Evolutionary conservation across 331 rosid genomes (phyloP).

Genomic region (Arachis monticola): DNA sequence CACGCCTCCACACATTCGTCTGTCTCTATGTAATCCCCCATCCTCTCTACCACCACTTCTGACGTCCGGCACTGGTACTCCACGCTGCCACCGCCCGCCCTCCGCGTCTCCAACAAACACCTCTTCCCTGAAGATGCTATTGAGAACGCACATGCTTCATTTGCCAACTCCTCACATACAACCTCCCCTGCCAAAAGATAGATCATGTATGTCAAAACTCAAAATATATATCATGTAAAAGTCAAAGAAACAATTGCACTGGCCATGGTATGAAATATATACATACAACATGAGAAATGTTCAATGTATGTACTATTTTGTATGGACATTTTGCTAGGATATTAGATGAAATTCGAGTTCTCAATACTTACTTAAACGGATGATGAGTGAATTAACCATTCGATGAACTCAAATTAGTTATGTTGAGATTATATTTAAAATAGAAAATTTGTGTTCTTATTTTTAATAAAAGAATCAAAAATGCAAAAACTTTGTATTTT

Average conservation of each 20-base stretch:
- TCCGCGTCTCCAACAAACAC: slow-evolving; percentile 71
- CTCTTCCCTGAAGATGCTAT: slow-evolving; percentile 87
- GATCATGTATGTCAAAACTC: neutral
- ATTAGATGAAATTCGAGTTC: too few species aligned
- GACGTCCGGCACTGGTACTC: slow-evolving; percentile 79
- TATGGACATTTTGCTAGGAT: too few species aligned
- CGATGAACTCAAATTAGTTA: too few species aligned
- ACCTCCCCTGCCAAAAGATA: slow-evolving; percentile 52
- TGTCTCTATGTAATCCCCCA: slow-evolving; percentile 70
- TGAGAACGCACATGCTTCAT: slow-evolving; percentile 70
- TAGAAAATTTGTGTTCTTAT: too few species aligned
- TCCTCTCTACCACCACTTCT: slow-evolving; percentile 72
- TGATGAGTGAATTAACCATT: neutral
- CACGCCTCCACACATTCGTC: slow-evolving; percentile 70
- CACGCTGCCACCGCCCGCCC: slow-evolving; percentile 43
- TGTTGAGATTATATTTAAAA: too few species aligned
- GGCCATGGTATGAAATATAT: neutral
- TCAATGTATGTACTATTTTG: too few species aligned
- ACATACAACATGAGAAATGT: too few species aligned
- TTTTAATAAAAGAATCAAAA: too few species aligned
- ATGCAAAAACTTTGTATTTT: too few species aligned
- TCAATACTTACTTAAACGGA: too few species aligned
- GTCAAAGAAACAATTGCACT: neutral
- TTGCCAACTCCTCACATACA: slow-evolving; percentile 78
- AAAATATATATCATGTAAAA: neutral